phyloP scores from a whole-genome alignment of 2,329 filamentous ascomycete genomes.

The Thielaviopsis euricoi region DNA sequence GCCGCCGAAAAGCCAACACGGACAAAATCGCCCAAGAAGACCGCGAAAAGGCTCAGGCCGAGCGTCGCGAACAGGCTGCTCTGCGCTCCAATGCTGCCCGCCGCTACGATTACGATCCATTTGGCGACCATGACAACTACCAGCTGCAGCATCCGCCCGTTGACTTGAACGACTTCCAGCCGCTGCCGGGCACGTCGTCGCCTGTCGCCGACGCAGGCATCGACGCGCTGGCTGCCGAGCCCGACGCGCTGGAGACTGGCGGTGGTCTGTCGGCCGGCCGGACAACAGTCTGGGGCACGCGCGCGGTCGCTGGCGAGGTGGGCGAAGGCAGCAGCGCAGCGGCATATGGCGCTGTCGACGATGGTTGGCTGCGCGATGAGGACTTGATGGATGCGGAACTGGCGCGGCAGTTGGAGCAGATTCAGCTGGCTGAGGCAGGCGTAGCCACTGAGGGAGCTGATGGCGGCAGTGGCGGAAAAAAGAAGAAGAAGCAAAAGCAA shows the following conservation, averaged over 20 bases:
- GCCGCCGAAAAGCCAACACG: slow-evolving; percentile 55
- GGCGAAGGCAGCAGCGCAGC: slow-evolving; percentile 22
- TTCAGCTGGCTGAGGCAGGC: slow-evolving; percentile 23
- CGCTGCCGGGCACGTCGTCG: slow-evolving; percentile 36
- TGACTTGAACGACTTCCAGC: slow-evolving; percentile 48
- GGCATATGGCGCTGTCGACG: slow-evolving; percentile 31
- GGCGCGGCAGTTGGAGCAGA: slow-evolving; percentile 39
- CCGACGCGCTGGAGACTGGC: slow-evolving; percentile 64
- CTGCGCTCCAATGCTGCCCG: slow-evolving; percentile 29
- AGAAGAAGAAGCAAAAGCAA: slow-evolving; percentile 50
- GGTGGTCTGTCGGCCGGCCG: slow-evolving; percentile 48
- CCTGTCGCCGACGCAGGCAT: slow-evolving; percentile 37
- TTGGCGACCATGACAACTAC: neutral
- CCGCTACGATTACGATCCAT: neutral
- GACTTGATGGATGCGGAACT: slow-evolving; percentile 46
- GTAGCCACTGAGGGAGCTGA: slow-evolving; percentile 14
- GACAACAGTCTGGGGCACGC: slow-evolving; percentile 88
- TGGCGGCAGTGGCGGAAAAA: slow-evolving; percentile 26
- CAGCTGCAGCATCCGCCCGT: slow-evolving; percentile 21
- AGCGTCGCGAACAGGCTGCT: slow-evolving; percentile 59
- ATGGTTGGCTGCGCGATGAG: slow-evolving; percentile 78
- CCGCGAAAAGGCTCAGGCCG: slow-evolving; percentile 65
- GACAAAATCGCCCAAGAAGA: slow-evolving; percentile 81
- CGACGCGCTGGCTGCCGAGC: slow-evolving; percentile 38
- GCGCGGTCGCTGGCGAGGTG: slow-evolving; percentile 44